Base-by-base conservation (phyloP, 2,329 filamentous ascomycete species). In the Aspergillus versicolor region DNA sequence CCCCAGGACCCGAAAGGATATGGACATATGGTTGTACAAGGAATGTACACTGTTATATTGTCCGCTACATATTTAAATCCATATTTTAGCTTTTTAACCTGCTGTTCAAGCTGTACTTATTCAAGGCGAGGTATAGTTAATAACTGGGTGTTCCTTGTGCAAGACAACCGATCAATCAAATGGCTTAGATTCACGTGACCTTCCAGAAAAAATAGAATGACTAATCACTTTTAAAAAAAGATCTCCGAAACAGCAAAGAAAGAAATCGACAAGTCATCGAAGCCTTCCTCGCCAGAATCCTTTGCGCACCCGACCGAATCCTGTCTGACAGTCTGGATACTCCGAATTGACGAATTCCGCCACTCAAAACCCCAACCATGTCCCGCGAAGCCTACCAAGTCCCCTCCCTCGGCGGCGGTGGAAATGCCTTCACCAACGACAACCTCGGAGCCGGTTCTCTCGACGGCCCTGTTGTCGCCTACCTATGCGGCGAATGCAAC, bases 401-500 rank as follows among this genome's bases (percentile, higher is more conserved):
- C 59, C 89, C 89, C 52, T 82, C 85, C 56, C 77, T 80, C 38
- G 50, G 50, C 65, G 50, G 49, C 65, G 73, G 76, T 54, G 68
- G 69, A 50, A 74, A 69, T 57, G 65, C 67, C 62, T 73, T 73
- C 67, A 77, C 78, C 65, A 74, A 72, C 57, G 73, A 73, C 56
- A 70, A 67, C 62, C 70, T 76, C 54, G 75, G 77, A 56, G 77
- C 78, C 58, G 74, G 71, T 62, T 69, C 73, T 56, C 63, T 70
- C 63, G 79, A 81, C 58, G 83, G 82, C 48, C 80, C 85, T 61
- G 76, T 80, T 47, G 88, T 89, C 74, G 81, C 82, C 65, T 91
- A 90, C 75, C 79, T 86, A 66, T 96, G 90, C 80, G 91, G 90
- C 71, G 91, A 95, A 78, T 96, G 91, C 81, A 90, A 89, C 58